These are phyloP conservation scores for Penicillium fuscoglaucum DNA, from an alignment of 2,329 filamentous ascomycete species.

Conservation along the genomic window DNA sequence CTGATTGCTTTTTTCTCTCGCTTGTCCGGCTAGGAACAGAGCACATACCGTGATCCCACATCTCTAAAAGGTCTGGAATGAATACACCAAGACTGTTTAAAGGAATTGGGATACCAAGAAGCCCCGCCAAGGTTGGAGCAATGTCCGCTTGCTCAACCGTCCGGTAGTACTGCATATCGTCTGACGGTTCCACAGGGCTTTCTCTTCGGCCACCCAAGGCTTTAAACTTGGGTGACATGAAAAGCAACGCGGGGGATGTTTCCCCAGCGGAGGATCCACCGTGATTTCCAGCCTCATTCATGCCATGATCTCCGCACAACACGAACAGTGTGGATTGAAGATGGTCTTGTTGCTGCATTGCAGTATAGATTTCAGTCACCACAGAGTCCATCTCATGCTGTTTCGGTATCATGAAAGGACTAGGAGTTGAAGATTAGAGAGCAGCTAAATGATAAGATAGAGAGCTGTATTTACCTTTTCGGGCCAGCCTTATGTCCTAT, in stretches of 20 bases:
- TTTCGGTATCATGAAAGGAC: conserved; percentile 88
- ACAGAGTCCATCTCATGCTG: conserved; percentile 91
- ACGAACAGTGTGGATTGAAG: conserved; percentile 78
- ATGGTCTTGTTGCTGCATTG: conserved; percentile 69
- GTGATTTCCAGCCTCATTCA: conserved; percentile 98
- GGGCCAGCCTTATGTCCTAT: conserved; percentile 97
- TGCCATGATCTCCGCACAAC: conserved; percentile 93
- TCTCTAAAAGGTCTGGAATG: conserved; percentile 72
- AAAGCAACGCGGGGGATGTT: conserved; percentile 88
- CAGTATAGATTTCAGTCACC: conserved; percentile 71
- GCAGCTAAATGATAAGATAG: neutral
- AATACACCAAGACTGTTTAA: conserved; percentile 88
- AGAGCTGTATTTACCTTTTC: conserved; percentile 57
- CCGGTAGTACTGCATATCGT: conserved; percentile 80
- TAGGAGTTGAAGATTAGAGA: conserved; percentile 42
- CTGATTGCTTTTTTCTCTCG: neutral
- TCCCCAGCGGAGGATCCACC: conserved; percentile 91
- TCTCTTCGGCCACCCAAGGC: conserved; percentile 44
- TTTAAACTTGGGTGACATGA: conserved; percentile 81
- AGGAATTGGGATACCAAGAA: conserved; percentile 84
- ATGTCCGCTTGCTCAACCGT: conserved; percentile 93
- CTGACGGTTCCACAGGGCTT: conserved; percentile 60
- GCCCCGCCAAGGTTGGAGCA: conserved; percentile 79
- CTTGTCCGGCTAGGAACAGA: neutral
- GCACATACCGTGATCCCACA: conserved; percentile 68